Evolutionary conservation across 2,329 filamentous ascomycete species (phyloP), one percentile per base, ranked within the genome.

Genomic region (Aspergillus awamori): DNA sequence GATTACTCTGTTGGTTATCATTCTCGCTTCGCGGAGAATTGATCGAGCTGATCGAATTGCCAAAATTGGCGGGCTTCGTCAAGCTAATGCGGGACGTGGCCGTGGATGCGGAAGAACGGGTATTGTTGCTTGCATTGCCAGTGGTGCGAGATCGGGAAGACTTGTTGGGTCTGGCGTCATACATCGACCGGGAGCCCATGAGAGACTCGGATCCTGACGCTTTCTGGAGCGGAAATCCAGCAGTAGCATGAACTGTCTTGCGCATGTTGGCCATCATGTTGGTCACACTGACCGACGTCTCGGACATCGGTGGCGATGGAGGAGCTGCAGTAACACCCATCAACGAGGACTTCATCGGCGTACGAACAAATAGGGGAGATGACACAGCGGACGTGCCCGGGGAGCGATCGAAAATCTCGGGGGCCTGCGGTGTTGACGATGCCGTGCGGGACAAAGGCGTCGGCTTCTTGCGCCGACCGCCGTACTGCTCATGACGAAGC

Each of bases 261-360:
- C 79, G 83, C 58, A 86, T 74, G 41, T 85, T 84, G 13, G 83
- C 82, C 11, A 92, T 93, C n/a, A 88, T 87, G 71, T 98, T 94
- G 1, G 94, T 97, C 78, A 56, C 39, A 22, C 85, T 84, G 15
- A 83, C 82, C 11, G 93, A 93, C 17, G 89, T 87, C 71, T 98
- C 95, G 1, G 94, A 98, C 78, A 96, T 89, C 38, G 94, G 93
- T 49, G 95, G 95, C 20, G 95, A 98, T 10, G 95, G 95, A 39
- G 95, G 94, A 49, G 95, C 96, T 28, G 88, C 86, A 49, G 95
- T 96, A 28, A 88, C 86, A 52, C 90, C 47, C 33, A 86, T 81
- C 28, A 84, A 81, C 57, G 82, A 84, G 3, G 85, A 82, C 77
- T 91, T 94, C 64, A 84, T 89, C 13, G 92, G 92, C 30, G 94